These are phyloP conservation scores for Abrus precatorius DNA, from an alignment of 306 rosid species.

Conservation along the genomic window DNA sequence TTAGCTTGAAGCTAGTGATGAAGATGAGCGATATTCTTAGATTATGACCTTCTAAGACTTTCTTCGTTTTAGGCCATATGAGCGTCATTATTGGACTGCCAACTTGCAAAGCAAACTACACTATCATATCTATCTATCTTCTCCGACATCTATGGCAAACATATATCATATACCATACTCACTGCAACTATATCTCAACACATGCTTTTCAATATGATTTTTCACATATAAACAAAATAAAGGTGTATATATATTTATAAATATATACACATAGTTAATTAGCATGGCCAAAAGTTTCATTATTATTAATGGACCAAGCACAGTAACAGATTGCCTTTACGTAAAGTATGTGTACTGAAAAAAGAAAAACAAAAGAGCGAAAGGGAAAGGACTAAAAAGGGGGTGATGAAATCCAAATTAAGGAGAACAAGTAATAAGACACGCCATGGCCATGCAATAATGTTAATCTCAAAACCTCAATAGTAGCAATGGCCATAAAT, in stretches of 20 bases:
- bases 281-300: background rate
- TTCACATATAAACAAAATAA: background rate
- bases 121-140: conserved; percentile 28
- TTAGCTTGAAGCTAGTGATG: background rate
- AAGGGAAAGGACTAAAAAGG: conserved; percentile 44
- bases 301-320: conserved; percentile 19
- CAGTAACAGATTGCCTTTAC: conserved; percentile 32
- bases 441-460: conserved; percentile 39
- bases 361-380: conserved; percentile 25
- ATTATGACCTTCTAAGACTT: conserved; percentile 21
- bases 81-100: conserved; percentile 21
- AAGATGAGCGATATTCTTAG: background rate
- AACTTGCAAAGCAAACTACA: background rate
- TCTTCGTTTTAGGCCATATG: background rate
- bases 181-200: background rate
- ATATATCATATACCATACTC: background rate
- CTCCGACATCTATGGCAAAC: conserved; percentile 32
- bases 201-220: background rate
- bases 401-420: conserved; percentile 27
- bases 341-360: conserved; percentile 30
- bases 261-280: too few relatives aligned
- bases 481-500: conserved; percentile 10
- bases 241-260: too few relatives aligned
- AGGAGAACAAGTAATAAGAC: background rate
- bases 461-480: conserved; percentile 18